Conservation (phyloP, 2,329 filamentous ascomycete genomes). For the Biscogniauxia mediterranea region DNA sequence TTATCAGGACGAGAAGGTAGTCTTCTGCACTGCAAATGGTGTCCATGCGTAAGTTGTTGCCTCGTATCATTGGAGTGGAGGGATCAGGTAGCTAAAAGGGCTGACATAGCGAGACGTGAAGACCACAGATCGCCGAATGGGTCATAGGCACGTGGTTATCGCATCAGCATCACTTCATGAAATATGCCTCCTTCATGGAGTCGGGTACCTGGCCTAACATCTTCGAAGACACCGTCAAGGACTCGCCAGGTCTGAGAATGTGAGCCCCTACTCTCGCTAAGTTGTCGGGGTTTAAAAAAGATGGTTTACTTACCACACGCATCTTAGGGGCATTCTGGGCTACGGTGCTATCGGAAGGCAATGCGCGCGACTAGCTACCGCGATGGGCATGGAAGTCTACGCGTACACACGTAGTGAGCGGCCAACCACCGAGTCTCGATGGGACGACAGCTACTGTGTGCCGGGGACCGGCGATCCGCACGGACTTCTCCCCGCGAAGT, state of each 20-base stretch:
- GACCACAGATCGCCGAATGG: conserved; percentile 57
- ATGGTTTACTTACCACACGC: background rate
- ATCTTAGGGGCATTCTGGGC: conserved; percentile 37
- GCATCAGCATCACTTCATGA: conserved; percentile 38
- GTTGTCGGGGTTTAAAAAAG: background rate
- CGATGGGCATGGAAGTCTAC: conserved; percentile 63
- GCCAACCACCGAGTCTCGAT: conserved; percentile 54
- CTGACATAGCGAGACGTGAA: conserved; percentile 19
- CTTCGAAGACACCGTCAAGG: conserved; percentile 11
- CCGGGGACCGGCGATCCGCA: conserved; percentile 53
- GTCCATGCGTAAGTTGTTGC: conserved; percentile 47
- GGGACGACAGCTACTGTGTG: conserved; percentile 61
- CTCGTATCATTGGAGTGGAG: background rate
- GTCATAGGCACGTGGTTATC: conserved; percentile 49
- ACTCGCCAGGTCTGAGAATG: conserved; percentile 18
- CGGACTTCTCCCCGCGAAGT: conserved; percentile 37
- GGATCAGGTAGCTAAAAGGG: background rate
- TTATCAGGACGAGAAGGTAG: conserved; percentile 46
- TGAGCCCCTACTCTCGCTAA: conserved; percentile 7
- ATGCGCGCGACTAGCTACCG: conserved; percentile 45
- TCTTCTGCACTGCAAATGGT: conserved; percentile 53
- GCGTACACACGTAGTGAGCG: conserved; percentile 64
- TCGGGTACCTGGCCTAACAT: conserved; percentile 13
- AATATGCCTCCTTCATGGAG: conserved; percentile 14
- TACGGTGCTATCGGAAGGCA: conserved; percentile 44